Percentiles rank a stretch among this genome's conserved stretches.
Conservation (phyloP, 1,139 yeast species). For the Yamadazyma sp. region DNA sequence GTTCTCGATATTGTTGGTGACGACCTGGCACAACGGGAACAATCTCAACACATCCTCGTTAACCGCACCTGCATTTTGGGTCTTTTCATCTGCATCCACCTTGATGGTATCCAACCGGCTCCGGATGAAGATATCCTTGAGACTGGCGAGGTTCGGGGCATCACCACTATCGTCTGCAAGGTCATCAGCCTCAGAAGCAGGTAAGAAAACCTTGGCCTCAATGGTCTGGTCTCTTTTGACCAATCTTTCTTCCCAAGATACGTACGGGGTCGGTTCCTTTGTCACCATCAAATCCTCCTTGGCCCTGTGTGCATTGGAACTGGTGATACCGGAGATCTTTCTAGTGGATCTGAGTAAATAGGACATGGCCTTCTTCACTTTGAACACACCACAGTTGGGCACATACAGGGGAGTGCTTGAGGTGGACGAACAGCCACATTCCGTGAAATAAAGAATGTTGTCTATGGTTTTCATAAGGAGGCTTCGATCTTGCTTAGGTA, state of each 20-base stretch:
- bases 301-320: slow-evolving; percentile 35
- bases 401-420: slow-evolving; percentile 27
- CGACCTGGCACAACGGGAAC: slow-evolving; percentile 14
- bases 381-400: slow-evolving; percentile 54
- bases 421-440: slow-evolving; percentile 66
- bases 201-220: slow-evolving; percentile 24
- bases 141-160: slow-evolving; percentile 3
- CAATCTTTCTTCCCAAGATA: slow-evolving; percentile 43
- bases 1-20: slow-evolving; percentile 14
- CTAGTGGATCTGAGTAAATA: slow-evolving; percentile 58
- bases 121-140: slow-evolving; percentile 2
- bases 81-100: not conserved
- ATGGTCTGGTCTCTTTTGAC: slow-evolving; percentile 30
- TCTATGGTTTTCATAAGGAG: slow-evolving; percentile 60
- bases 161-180: slow-evolving; percentile 4
- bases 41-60: slow-evolving; percentile 11
- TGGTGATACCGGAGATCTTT: slow-evolving; percentile 47
- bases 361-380: slow-evolving; percentile 61
- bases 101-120: not conserved
- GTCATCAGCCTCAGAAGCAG: slow-evolving; percentile 10
- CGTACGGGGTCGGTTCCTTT: slow-evolving; percentile 28
- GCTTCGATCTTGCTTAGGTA: slow-evolving; percentile 51
- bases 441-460: slow-evolving; percentile 52
- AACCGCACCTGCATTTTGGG: not conserved
- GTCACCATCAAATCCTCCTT: slow-evolving; percentile 42